Percentiles rank a stretch among this genome's conserved stretches.
Evolutionary conservation across 257 asterid species (phyloP).

Genomic region (Penstemon eatonii): DNA sequence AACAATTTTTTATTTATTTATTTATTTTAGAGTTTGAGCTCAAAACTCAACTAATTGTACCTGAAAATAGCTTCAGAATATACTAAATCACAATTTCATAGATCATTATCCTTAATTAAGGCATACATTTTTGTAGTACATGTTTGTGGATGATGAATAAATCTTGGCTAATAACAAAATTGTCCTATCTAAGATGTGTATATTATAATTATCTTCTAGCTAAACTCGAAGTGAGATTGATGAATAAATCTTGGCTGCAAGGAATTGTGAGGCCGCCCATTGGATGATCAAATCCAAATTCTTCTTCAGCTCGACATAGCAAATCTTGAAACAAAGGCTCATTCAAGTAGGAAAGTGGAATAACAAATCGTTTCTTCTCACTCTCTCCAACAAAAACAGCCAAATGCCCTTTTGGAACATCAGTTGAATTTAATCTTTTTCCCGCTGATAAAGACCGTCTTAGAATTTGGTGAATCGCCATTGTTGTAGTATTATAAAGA

Average conservation of each 20-base stretch:
- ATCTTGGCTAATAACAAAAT: no score
- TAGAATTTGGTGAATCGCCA: neutral
- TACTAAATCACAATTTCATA: no score
- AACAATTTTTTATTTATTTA: no score
- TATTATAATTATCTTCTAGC: neutral
- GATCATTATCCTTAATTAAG: no score
- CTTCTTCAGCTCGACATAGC: slow-evolving; percentile 9
- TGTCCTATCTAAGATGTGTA: no score
- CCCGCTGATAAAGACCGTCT: neutral
- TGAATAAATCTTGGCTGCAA: slow-evolving; percentile 36
- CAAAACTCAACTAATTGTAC: no score
- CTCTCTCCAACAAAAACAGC: slow-evolving; percentile 40
- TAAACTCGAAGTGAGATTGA: slow-evolving; percentile 30
- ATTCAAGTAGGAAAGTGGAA: slow-evolving; percentile 15
- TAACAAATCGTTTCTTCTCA: neutral
- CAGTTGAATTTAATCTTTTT: neutral
- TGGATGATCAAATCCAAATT: slow-evolving; percentile 16
- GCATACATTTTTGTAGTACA: no score
- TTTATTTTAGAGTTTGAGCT: no score
- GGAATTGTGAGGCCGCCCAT: slow-evolving; percentile 33
- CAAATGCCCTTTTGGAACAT: slow-evolving; percentile 33
- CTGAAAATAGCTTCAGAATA: no score
- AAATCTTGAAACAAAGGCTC: slow-evolving; percentile 9
- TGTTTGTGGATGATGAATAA: no score
- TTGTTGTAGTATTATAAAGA: neutral